phyloP scores from a whole-genome alignment of 805 yeast species.

The Starmerella sirachaensis region DNA sequence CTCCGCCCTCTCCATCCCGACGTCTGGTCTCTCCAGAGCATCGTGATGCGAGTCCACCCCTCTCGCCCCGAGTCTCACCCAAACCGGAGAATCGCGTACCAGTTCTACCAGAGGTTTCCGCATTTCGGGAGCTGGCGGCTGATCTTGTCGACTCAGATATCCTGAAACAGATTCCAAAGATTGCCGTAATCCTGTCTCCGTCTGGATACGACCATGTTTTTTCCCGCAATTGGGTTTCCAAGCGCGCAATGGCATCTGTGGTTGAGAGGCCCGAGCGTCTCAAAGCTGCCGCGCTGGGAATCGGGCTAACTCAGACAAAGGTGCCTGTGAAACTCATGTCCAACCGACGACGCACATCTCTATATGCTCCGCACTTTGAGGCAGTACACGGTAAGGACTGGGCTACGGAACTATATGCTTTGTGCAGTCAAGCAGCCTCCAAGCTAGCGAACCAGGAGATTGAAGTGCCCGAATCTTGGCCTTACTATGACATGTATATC shows the following conservation, averaged over 20 bases:
- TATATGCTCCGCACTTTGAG: conserved; percentile 47
- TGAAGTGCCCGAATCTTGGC: conserved; percentile 76
- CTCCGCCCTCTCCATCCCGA: too few relatives aligned
- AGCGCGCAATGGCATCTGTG: conserved; percentile 50
- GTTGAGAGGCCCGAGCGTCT: conserved; percentile 77
- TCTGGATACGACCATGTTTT: conserved; percentile 59
- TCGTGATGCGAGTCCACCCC: conserved; percentile 1
- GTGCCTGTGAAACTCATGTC: conserved; percentile 36
- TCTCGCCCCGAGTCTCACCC: conserved; percentile 1
- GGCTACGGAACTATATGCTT: conserved; percentile 46
- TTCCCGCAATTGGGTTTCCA: conserved; percentile 66
- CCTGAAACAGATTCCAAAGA: conserved; percentile 4
- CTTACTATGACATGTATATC: conserved; percentile 68
- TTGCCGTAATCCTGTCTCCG: conserved; percentile 48
- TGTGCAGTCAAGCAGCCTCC: conserved; percentile 47
- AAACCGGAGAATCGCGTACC: not conserved
- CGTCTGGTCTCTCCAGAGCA: too few relatives aligned
- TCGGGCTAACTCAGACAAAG: conserved; percentile 61
- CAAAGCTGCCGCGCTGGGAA: conserved; percentile 64
- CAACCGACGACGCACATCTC: conserved; percentile 35
- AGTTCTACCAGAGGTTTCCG: not conserved
- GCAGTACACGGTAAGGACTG: conserved; percentile 65
- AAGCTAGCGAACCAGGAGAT: conserved; percentile 43
- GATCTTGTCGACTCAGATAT: not conserved
- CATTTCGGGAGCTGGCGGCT: not conserved